Base-by-base conservation (phyloP, 2,329 filamentous ascomycete genomes). In the Calycina herbarum region DNA sequence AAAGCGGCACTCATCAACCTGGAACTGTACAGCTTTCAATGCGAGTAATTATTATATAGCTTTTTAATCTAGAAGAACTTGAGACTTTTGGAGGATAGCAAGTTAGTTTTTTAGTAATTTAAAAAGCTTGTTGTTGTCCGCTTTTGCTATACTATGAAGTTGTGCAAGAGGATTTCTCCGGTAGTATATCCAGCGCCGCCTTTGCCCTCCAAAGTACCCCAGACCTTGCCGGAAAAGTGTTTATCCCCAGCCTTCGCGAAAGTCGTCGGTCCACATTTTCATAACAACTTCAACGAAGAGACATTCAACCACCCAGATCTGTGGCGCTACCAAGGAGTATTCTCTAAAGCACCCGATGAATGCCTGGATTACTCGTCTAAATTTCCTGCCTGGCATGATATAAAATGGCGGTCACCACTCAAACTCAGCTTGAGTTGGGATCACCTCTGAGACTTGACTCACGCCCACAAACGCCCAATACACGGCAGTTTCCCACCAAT, bases 401-500 rank as follows among this genome's bases (percentile, higher is more conserved):
- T 17, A 56, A 67, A 31, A 74, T 74, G 73, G 70, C 71, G 42
- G 66, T 72, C 38, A 69, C 67, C 48, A 75, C 71, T n/a, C 70
- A 73, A 62, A 64, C 68, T 57, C 59, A 59, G 33, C 58, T 61
- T 4, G 27, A 66, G 48, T 20, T 67, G 45, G 66, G 68, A 24
- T 69, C 62, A n/a, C 57, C 66, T 40, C 29, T 70, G 62, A 70
- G 63, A 35, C 48, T 73, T 38, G 68, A 72, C 31, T 69, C 67
- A 33, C 62, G 61, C n/a, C 67, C 69, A 1, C 70, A 62, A 40
- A 66, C 62, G 13, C 69, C 70, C 62, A 68, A 54, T 27, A 64
- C 67, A 24, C 66, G 74, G 66, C 63, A 71, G 29, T 76, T 76
- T 61, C 64, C 65, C 35, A 63, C 65, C 10, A 83, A 90, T 79